Base-by-base conservation (phyloP, 495 filamentous ascomycete genomes). In the Penicillium tannophilum region DNA sequence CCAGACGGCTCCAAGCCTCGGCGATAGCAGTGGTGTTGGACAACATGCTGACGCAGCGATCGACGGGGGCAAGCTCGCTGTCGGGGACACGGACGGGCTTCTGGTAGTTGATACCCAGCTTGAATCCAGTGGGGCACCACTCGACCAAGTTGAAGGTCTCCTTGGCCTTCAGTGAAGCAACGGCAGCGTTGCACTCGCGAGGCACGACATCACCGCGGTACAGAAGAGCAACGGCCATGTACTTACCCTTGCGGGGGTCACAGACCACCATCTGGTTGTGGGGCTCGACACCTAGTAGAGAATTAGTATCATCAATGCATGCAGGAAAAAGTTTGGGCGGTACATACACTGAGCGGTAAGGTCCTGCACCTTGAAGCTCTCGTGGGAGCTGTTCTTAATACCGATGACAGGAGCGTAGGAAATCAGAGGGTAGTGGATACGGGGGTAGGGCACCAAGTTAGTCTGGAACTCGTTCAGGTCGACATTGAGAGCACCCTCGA, bases 221-320 rank as follows among this genome's bases (percentile, higher is more conserved):
- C 63, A 96, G 80, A 36, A 96, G 82, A 61, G 90, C 90, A 30
- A 93, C 90, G 50, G 91, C 91, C 91, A 96, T 96, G 82, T 94
- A 96, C 78, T 95, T 95, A 71, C 91, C 91, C 55, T 93, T 91
- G 64, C 89, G 88, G 55, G 91, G 91, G 66, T 96, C 90, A 70
- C 91, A 96, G 68, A 93, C 90, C 24, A 96, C 91, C 91, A 96
- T 96, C 80, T 96, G 91, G 82, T 96, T 96, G 82, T 92, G 90
- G 52, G 91, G 91, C 79, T 96, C 91, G 71, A 93, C 93, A 76
- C 90, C 86, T 86, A 60, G 52, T 19, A 35, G 10, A 9, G 58
- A 62, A 16, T 65, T 17, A 61, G 44, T 41, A 43, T 54, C 28
- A 56, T 28, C 36, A 30, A 36, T 7, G 33, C 0, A 28, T 16